Conservation (phyloP, 208 protist species). For the Acanthamoeba sp. region DNA sequence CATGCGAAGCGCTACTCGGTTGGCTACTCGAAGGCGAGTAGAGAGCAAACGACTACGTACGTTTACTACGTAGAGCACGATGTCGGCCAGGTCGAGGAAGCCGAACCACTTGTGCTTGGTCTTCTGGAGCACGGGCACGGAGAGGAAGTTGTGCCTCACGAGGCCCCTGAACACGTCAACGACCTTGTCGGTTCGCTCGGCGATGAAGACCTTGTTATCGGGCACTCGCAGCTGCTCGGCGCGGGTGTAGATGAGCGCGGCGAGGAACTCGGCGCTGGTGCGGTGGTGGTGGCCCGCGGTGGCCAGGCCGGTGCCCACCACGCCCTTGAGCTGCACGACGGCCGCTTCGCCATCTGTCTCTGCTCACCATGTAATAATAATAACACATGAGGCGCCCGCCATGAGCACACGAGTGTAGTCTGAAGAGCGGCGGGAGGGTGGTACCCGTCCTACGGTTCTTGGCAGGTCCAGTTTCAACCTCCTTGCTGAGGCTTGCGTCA, state of each 20-base stretch:
- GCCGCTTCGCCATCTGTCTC: neutral
- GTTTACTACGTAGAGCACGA: conserved; percentile 32
- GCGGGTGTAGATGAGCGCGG: conserved; percentile 27
- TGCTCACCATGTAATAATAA: neutral
- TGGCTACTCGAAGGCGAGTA: neutral
- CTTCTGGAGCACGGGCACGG: conserved; percentile 49
- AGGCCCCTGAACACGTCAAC: conserved; percentile 55
- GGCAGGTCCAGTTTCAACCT: neutral
- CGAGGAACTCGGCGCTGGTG: conserved; percentile 46
- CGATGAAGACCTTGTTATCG: conserved; percentile 58
- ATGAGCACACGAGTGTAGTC: no score
- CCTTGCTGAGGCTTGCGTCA: neutral
- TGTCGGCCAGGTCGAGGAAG: conserved; percentile 56
- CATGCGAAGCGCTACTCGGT: no score
- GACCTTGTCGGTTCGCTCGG: conserved; percentile 57
- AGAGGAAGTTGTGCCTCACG: conserved; percentile 50
- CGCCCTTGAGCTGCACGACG: neutral
- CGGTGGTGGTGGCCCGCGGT: neutral
- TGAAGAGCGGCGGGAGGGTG: neutral
- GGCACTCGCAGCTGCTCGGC: conserved; percentile 61
- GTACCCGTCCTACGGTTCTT: neutral
- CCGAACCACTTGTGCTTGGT: conserved; percentile 59
- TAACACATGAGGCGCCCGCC: no score
- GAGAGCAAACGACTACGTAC: neutral
- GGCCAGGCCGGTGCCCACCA: neutral